Base-by-base conservation (phyloP, 345 rosid species). In the Eucalyptus erythrocorys region DNA sequence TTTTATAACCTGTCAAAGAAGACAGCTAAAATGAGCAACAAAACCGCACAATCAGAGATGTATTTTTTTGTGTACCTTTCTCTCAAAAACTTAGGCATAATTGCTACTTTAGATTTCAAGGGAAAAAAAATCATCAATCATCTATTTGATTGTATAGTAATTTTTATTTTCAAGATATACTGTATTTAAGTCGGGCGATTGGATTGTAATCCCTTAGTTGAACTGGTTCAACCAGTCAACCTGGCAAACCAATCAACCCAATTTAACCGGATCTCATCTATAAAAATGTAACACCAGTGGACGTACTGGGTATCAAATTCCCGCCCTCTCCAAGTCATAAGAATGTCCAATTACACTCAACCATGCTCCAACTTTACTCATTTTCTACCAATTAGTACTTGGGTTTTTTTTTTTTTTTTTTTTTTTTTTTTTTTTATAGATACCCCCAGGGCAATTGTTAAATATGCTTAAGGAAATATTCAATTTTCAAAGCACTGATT, bases 1-100 rank as follows among this genome's bases (percentile, higher is more conserved):
- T 93, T 96, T 98, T 89, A 97, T 97, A 86, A 95, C 97, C 99
- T 98, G 94, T 91, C 43, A 81, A 34, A 86, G 48, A 57, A 32
- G 32, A 61, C 51, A 32, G 84, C 84, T 22, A 40, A 11, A 26
- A 13, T 76, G 8, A 76, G 84, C 43, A 12, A 76, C 47, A 76
- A 76, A 76, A 76, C 47, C 22, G 84, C 47, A 22, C 47, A 76
- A 76, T 76, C 26, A 34, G 40, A 76, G 47, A 76, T 21, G 5
- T 22, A 40, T 76, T 5, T 22, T 76, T 21, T 40, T 76, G 84
- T 76, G 24, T 76, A 9, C 84, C 84, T 76, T 21, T 76, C 47
- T 76, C 47, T 76, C 84, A 76, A 76, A 76, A 76, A 40, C 27
- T 40, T 21, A 21, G 47, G 84, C 47, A 76, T 11, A 22, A 76